Evolutionary conservation across 2,329 filamentous ascomycete species (phyloP), one percentile per base, ranked within the genome.

Genomic region (Ophiognomonia clavigignenti-juglandacearum): DNA sequence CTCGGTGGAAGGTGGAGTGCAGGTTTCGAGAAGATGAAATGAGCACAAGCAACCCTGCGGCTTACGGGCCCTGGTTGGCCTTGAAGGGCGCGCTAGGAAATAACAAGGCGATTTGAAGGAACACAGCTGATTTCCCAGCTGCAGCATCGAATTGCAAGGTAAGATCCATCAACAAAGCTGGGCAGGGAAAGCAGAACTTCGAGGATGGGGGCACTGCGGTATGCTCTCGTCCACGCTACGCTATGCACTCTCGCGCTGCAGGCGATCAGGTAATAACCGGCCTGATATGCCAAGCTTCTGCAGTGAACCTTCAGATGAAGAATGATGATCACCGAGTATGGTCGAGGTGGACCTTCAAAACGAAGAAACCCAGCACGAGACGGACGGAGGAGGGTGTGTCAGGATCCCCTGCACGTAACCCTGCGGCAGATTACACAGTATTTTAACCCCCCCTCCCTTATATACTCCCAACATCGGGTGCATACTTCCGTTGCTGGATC

Each of bases 391-490:
- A n/a, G n/a, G n/a, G n/a, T 40, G 43, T 43, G 44, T 39, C 46
- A 29, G 45, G 45, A 52, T 56, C 56, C 59, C 57, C 60, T 64
- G 61, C 59, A 59, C 52, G 54, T 43, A 56, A 46, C 56, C 52
- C 47, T 51, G 54, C 43, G 55, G 34, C 32, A 43, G 31, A 31
- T 42, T 51, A 16, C 43, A n/a, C n/a, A n/a, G n/a, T n/a, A n/a
- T 56, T 61, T 61, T 66, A 61, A 65, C 64, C 54, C 60, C 27
- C 54, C 39, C 59, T 60, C 57, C n/a, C n/a, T n/a, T 51, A 59
- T 51, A 41, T 50, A 39, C 47, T 24, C 48, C 6, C 41, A 60
- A 58, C 48, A 54, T 57, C 24, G 57, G 54, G 58, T 19, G 58
- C 42, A 57, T 43, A 49, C 59, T 58, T 49, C 56, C 60, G 43